A percentile compares a stretch with the other conserved stretches of the same genome.
These are phyloP conservation scores for Yamadazyma pseudoaaseri DNA, from an alignment of 1,139 yeast species.

Conservation along the genomic window DNA sequence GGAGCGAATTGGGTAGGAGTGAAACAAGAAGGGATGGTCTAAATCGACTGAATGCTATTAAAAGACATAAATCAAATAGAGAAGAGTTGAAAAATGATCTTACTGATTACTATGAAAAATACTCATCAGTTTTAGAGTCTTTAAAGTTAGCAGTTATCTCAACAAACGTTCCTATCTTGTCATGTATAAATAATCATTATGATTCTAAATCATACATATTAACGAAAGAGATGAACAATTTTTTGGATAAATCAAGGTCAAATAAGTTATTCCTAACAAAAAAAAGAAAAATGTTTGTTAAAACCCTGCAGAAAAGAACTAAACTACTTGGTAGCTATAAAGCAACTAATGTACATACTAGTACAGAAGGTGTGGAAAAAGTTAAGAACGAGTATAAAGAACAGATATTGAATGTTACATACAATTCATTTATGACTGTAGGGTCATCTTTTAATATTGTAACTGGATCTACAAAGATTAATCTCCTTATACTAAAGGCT, in stretches of 20 bases:
- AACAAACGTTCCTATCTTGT: slow-evolving; percentile 2
- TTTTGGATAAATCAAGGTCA: slow-evolving; percentile 4
- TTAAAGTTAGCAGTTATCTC: neutral
- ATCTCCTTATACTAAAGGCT: slow-evolving; percentile 5
- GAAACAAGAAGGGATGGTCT: slow-evolving; percentile 10
- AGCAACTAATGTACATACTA: neutral
- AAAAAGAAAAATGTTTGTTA: slow-evolving; percentile 4
- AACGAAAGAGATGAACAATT: slow-evolving; percentile 5
- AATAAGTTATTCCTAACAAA: slow-evolving; percentile 4
- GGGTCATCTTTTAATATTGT: slow-evolving; percentile 9
- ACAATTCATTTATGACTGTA: slow-evolving; percentile 5
- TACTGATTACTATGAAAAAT: slow-evolving; percentile 2
- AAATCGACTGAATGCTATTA: slow-evolving; percentile 9
- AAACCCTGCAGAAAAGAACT: slow-evolving; percentile 1
- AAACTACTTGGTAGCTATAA: neutral
- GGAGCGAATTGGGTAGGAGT: slow-evolving; percentile 7
- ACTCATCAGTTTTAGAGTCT: neutral
- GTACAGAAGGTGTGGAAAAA: neutral
- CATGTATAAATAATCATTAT: slow-evolving; percentile 5
- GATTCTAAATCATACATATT: neutral
- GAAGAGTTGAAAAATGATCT: slow-evolving; percentile 2
- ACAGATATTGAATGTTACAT: slow-evolving; percentile 5
- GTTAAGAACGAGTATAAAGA: slow-evolving; percentile 5
- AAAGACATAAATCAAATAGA: slow-evolving; percentile 2
- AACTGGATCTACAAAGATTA: slow-evolving; percentile 1